Percentiles rank a stretch among this genome's conserved stretches.
Evolutionary conservation across 2,329 filamentous ascomycete species (phyloP).

Genomic region (Leptodontidium sp.): DNA sequence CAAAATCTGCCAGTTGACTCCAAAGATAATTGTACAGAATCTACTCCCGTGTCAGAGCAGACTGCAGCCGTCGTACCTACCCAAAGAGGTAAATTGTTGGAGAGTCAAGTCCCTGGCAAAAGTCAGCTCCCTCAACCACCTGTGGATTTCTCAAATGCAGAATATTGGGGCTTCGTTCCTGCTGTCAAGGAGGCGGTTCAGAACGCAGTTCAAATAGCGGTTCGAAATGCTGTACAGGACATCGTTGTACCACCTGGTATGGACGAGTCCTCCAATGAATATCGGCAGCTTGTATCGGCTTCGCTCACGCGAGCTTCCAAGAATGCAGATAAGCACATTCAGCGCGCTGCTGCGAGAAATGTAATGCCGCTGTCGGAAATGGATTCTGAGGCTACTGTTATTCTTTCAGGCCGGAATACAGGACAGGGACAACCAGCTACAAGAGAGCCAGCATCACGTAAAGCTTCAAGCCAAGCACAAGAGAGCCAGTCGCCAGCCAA

Average conservation of each 20-base stretch:
- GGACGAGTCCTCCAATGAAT: slow-evolving; percentile 37
- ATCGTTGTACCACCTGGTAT: slow-evolving; percentile 35
- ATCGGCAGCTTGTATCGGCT: slow-evolving; percentile 40
- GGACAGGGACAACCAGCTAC: neutral
- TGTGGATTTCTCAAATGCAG: slow-evolving; percentile 28
- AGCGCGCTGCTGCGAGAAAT: slow-evolving; percentile 36
- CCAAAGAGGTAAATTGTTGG: neutral
- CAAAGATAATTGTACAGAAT: neutral
- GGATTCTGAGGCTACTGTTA: slow-evolving; percentile 29
- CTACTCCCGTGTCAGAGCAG: neutral
- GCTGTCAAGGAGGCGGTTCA: slow-evolving; percentile 41
- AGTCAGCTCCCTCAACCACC: neutral
- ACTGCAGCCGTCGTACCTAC: neutral
- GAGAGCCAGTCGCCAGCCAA: neutral
- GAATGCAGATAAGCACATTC: slow-evolving; percentile 41
- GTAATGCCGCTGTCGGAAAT: slow-evolving; percentile 19
- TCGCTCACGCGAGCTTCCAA: slow-evolving; percentile 37
- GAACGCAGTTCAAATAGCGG: slow-evolving; percentile 42
- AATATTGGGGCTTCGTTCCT: slow-evolving; percentile 45
- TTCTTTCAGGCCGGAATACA: neutral
- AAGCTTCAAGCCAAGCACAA: neutral
- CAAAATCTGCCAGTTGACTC: neutral
- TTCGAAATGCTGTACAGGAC: slow-evolving; percentile 40
- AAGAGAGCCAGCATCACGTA: neutral
- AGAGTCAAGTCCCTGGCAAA: neutral